phyloP scores from a whole-genome alignment of 2,329 filamentous ascomycete species.

The Ceratocystis eucalypticola region DNA sequence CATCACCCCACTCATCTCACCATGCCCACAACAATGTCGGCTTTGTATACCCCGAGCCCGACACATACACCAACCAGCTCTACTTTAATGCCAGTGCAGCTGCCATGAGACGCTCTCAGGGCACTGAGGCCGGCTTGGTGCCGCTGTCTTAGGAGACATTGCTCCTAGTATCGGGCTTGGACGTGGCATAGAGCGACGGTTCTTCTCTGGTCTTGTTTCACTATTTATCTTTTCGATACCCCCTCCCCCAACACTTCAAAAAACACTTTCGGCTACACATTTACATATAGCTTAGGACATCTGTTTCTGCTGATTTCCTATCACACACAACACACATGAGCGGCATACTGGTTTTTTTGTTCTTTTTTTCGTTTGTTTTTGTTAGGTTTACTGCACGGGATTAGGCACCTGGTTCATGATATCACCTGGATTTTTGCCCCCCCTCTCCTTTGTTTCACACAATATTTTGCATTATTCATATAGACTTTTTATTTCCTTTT shows the following conservation, averaged over 20 bases:
- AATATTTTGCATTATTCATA: background rate
- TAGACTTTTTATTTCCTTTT: background rate
- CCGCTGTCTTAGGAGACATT: constrained; percentile 20
- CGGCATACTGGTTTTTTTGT: background rate
- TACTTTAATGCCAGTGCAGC: constrained; percentile 45
- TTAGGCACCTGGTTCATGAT: background rate
- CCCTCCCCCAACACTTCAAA: background rate
- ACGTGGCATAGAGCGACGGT: background rate
- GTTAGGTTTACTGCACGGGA: background rate
- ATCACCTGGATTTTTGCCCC: background rate
- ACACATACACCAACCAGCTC: constrained; percentile 56
- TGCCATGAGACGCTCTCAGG: constrained; percentile 30
- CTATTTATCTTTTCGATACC: background rate
- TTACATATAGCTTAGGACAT: background rate
- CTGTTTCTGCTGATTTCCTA: background rate
- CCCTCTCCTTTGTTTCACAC: background rate
- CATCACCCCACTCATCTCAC: constrained; percentile 38
- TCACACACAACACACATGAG: constrained; percentile 5
- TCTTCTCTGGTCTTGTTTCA: background rate
- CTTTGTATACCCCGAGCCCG: constrained; percentile 74
- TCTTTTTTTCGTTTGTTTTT: background rate
- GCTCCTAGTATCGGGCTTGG: background rate
- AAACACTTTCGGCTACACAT: background rate
- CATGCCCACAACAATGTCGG: constrained; percentile 33
- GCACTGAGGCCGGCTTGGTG: constrained; percentile 45